Evolutionary conservation across 495 filamentous ascomycete species (phyloP).

Genomic region (Clohesyomyces aquaticus): DNA sequence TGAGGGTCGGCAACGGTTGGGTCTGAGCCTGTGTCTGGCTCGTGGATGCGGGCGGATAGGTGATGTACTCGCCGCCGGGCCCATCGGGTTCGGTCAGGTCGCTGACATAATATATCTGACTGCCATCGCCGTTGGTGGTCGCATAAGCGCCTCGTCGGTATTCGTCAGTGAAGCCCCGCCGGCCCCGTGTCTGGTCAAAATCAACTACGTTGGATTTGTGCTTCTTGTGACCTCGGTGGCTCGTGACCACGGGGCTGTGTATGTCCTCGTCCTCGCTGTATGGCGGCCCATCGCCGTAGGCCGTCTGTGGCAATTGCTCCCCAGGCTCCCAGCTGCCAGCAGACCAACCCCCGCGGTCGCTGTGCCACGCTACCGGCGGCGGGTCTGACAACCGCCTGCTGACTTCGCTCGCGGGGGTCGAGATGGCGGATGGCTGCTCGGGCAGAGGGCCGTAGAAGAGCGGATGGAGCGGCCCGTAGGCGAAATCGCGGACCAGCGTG

Average conservation of each 20-base stretch:
- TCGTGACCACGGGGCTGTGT: conserved; percentile 81
- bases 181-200: conserved; percentile 50
- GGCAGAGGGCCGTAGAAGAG: conserved; percentile 91
- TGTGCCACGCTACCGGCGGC: conserved; percentile 63
- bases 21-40: too few species aligned
- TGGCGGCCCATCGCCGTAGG: conserved; percentile 90
- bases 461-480: conserved; percentile 80
- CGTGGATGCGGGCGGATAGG: conserved; percentile 61
- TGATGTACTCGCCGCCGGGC: conserved; percentile 78
- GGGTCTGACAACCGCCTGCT: conserved; percentile 80
- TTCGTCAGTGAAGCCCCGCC: conserved; percentile 40
- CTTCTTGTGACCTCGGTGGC: conserved; percentile 73
- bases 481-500: conserved; percentile 91
- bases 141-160: conserved; percentile 67
- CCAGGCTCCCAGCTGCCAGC: conserved; percentile 53
- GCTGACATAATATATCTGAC: conserved; percentile 76
- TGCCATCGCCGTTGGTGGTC: conserved; percentile 71
- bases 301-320: conserved; percentile 77
- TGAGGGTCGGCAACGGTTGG: conserved; percentile 55
- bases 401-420: conserved; percentile 81
- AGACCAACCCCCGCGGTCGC: conserved; percentile 56
- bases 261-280: conserved; percentile 97
- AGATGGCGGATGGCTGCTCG: conserved; percentile 73
- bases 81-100: conserved; percentile 68
- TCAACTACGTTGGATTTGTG: conserved; percentile 71